phyloP scores from a whole-genome alignment of 2,329 filamentous ascomycete genomes.

The Mariannaea sp. region DNA sequence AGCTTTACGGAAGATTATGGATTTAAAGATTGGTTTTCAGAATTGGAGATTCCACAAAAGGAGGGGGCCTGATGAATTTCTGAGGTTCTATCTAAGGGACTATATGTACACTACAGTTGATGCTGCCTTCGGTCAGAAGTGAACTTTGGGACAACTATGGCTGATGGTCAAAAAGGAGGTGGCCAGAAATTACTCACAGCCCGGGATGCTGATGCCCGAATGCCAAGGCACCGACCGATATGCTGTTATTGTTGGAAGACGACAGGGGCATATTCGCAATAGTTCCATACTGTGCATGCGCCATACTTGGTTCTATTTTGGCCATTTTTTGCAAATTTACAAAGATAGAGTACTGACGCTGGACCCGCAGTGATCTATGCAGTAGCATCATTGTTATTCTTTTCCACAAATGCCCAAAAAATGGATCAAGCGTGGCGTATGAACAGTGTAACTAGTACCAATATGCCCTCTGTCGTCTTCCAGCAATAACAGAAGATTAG shows the following conservation, averaged over 20 bases:
- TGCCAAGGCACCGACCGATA: background rate
- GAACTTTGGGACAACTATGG: too few relatives aligned
- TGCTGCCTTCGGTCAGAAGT: too few relatives aligned
- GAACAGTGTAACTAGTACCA: too few relatives aligned
- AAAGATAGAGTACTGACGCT: background rate
- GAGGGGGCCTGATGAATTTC: background rate
- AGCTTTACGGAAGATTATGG: background rate
- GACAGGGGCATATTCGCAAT: background rate
- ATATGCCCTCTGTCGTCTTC: too few relatives aligned
- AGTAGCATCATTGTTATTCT: too few relatives aligned
- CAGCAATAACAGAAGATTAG: too few relatives aligned
- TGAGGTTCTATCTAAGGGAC: background rate
- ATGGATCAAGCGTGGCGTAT: too few relatives aligned
- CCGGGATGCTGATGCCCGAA: background rate
- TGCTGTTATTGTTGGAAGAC: background rate
- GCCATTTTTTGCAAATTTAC: background rate
- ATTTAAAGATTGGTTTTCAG: background rate
- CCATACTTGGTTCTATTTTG: background rate
- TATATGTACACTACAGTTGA: too few relatives aligned
- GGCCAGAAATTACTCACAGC: background rate
- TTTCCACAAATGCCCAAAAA: too few relatives aligned
- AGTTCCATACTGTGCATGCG: background rate
- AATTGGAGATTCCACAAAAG: background rate
- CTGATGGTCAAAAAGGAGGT: background rate
- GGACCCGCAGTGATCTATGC: too few relatives aligned